Percentiles rank a stretch among this genome's conserved stretches.
Conservation (phyloP, 805 yeast genomes). For the Candida ovalis region DNA sequence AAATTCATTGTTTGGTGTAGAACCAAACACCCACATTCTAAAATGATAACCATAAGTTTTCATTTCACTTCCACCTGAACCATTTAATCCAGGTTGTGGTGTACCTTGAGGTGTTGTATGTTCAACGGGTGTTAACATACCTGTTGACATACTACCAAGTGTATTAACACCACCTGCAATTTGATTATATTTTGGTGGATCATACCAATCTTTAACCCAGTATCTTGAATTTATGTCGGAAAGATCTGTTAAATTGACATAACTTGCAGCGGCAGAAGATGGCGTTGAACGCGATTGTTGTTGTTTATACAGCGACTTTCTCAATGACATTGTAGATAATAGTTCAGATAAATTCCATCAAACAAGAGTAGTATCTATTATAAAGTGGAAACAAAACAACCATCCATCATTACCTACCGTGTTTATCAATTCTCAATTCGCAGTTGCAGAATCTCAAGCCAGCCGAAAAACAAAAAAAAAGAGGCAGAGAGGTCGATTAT, state of each 20-base stretch:
- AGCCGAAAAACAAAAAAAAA: too few relatives aligned
- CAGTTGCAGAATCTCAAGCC: too few relatives aligned
- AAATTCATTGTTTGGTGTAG: constrained; percentile 6
- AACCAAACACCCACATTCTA: constrained; percentile 31
- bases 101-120: constrained; percentile 24
- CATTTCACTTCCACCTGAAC: background rate
- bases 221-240: constrained; percentile 20
- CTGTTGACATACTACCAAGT: constrained; percentile 9
- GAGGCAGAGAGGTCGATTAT: too few relatives aligned
- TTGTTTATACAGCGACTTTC: constrained; percentile 34
- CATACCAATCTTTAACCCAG: constrained; percentile 32
- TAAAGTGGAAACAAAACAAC: too few relatives aligned
- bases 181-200: constrained; percentile 27
- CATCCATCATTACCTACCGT: too few relatives aligned
- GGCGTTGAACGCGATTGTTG: constrained; percentile 26
- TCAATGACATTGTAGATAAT: constrained; percentile 28
- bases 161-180: constrained; percentile 2
- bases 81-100: constrained; percentile 19
- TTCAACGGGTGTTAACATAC: constrained; percentile 20
- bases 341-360: background rate
- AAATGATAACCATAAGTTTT: constrained; percentile 30
- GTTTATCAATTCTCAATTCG: too few relatives aligned
- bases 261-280: constrained; percentile 14
- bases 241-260: constrained; percentile 14
- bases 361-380: too few relatives aligned